A percentile compares a stretch with the other conserved stretches of the same genome.
Evolutionary conservation across 2,329 filamentous ascomycete genomes (phyloP).

Genomic region (Penicillium sp.): DNA sequence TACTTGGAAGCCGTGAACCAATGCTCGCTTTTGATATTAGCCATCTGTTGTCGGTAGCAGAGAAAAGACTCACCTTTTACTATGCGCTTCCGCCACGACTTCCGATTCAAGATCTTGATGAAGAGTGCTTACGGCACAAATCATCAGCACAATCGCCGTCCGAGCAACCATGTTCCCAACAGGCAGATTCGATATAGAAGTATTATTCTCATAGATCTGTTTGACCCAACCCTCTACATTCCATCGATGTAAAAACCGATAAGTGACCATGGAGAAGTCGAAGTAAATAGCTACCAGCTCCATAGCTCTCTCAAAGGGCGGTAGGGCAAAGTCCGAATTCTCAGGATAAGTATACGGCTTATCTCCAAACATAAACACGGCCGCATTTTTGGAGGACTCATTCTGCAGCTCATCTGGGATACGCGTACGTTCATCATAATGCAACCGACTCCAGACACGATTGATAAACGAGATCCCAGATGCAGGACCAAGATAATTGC

Average conservation of each 20-base stretch:
- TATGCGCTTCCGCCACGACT: slow-evolving; percentile 23
- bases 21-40: slow-evolving; percentile 28
- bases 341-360: slow-evolving; percentile 46
- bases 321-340: slow-evolving; percentile 39
- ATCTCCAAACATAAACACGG: slow-evolving; percentile 53
- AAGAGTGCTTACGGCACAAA: slow-evolving; percentile 51
- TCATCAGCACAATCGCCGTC: slow-evolving; percentile 50
- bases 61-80: slow-evolving; percentile 27
- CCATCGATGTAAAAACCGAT: slow-evolving; percentile 58
- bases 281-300: slow-evolving; percentile 57
- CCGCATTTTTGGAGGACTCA: slow-evolving; percentile 42
- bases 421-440: slow-evolving; percentile 51
- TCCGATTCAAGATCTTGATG: slow-evolving; percentile 45
- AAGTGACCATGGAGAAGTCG: slow-evolving; percentile 61
- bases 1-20: slow-evolving; percentile 42
- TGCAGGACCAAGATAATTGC: slow-evolving; percentile 57
- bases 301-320: slow-evolving; percentile 39
- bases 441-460: slow-evolving; percentile 66
- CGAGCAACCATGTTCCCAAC: slow-evolving; percentile 46
- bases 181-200: slow-evolving; percentile 37
- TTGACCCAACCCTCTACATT: slow-evolving; percentile 52
- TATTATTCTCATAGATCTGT: slow-evolving; percentile 40
- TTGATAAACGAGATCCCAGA: slow-evolving; percentile 59
- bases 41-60: neutral
- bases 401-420: slow-evolving; percentile 30